Evolutionary conservation across 1,139 yeast genomes (phyloP).

Genomic region (Lodderomyces beijingensis): DNA sequence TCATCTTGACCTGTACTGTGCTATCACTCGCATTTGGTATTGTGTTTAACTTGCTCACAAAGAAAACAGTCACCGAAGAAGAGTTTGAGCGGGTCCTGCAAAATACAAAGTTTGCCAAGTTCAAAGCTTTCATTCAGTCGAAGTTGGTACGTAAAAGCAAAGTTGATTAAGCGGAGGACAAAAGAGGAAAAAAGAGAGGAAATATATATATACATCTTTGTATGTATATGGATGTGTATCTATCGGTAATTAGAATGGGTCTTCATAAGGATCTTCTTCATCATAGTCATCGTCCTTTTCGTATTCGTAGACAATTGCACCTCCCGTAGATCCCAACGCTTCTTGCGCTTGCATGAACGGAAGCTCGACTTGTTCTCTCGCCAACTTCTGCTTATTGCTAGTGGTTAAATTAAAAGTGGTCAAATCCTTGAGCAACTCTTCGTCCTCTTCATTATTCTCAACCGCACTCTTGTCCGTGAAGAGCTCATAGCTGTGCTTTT

Average conservation of each 20-base stretch:
- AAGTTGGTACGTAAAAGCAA: slow-evolving; percentile 1
- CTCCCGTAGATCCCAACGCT: slow-evolving; percentile 67
- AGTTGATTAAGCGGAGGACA: slow-evolving; percentile 2
- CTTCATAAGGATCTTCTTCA: slow-evolving; percentile 96
- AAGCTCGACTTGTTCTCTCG: slow-evolving; percentile 79
- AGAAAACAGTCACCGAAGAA: slow-evolving; percentile 71
- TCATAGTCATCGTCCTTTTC: slow-evolving; percentile 87
- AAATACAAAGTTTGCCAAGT: slow-evolving; percentile 20
- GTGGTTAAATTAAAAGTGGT: slow-evolving; percentile 86
- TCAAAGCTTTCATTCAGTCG: slow-evolving; percentile 12
- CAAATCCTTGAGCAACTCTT: slow-evolving; percentile 56
- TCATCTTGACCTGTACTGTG: slow-evolving; percentile 87
- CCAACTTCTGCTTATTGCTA: slow-evolving; percentile 66
- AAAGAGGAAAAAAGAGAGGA: neutral
- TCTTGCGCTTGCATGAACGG: slow-evolving; percentile 88
- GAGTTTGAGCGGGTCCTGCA: slow-evolving; percentile 52
- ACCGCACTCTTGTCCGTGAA: slow-evolving; percentile 22
- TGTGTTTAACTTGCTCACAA: slow-evolving; percentile 70
- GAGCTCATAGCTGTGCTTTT: slow-evolving; percentile 47
- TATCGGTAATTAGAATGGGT: slow-evolving; percentile 75
- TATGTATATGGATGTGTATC: too few relatives aligned
- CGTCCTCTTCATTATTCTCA: slow-evolving; percentile 23
- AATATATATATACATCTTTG: neutral
- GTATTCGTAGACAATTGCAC: slow-evolving; percentile 89
- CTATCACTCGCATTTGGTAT: slow-evolving; percentile 92